A percentile compares a stretch with the other conserved stretches of the same genome.
phyloP scores from a whole-genome alignment of 2,329 filamentous ascomycete species.

The Coniochaeta sp. region DNA sequence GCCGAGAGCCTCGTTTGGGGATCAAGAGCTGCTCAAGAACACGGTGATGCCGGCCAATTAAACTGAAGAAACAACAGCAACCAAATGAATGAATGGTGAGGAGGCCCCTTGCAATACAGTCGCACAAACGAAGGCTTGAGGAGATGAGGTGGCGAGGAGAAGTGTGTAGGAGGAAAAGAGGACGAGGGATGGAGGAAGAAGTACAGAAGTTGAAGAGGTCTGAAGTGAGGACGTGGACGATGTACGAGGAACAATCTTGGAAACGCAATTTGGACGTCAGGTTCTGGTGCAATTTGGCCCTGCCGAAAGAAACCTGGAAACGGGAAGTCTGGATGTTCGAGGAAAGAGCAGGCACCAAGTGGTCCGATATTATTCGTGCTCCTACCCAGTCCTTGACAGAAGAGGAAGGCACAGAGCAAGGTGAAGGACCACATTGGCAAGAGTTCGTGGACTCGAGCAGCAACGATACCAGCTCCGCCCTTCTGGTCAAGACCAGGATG shows the following conservation, averaged over 20 bases:
- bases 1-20: background rate
- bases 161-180: conserved; percentile 4
- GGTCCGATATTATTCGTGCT: background rate
- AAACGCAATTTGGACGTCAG: background rate
- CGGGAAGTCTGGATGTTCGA: background rate
- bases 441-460: background rate
- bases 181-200: conserved; percentile 7
- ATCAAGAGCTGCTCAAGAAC: background rate
- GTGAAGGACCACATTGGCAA: background rate
- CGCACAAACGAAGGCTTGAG: conserved; percentile 3
- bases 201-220: conserved; percentile 6
- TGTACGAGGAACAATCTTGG: background rate
- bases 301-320: background rate
- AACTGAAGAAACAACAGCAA: background rate
- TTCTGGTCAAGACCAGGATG: background rate
- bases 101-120: conserved; percentile 4
- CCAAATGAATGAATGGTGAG: conserved; percentile 6
- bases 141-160: conserved; percentile 1
- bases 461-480: background rate
- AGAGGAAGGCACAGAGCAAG: background rate
- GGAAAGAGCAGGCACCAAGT: background rate
- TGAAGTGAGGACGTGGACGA: conserved; percentile 4
- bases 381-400: background rate
- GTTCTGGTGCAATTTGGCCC: background rate
- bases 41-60: background rate